Conservation (phyloP, 1,284 basidiomycete genomes). For the Thecaphora thlaspeos region DNA sequence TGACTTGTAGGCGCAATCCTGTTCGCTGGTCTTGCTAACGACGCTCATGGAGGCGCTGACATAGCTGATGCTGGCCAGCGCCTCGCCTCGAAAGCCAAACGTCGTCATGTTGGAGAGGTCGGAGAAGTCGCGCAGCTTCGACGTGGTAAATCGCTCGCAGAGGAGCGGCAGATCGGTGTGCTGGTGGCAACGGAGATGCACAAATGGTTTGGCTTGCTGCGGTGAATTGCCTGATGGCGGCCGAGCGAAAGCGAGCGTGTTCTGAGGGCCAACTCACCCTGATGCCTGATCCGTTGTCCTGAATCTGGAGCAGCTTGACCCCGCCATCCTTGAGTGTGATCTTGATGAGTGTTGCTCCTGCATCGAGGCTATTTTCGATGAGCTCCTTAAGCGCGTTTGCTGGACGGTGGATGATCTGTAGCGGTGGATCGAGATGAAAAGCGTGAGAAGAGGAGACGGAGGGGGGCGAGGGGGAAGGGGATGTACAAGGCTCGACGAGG, state of each 20-base stretch:
- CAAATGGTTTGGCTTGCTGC: no score
- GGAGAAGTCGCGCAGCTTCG: constrained; percentile 81
- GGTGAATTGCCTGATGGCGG: no score
- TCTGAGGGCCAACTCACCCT: constrained; percentile 63
- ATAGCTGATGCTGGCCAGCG: constrained; percentile 92
- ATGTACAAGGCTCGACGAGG: neutral
- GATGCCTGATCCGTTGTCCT: constrained; percentile 95
- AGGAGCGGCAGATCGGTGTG: constrained; percentile 79
- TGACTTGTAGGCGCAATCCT: constrained; percentile 47
- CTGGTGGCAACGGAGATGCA: no score
- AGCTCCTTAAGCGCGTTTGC: constrained; percentile 95
- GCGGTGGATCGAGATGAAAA: no score
- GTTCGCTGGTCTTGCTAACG: constrained; percentile 68
- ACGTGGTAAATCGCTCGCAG: constrained; percentile 93
- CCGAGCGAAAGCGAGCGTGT: constrained; percentile 46
- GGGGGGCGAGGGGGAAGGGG: neutral
- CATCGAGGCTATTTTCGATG: constrained; percentile 91
- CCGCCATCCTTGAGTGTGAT: constrained; percentile 93
- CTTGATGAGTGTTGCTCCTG: constrained; percentile 80
- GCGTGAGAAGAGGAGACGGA: no score
- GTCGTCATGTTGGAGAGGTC: constrained; percentile 83
- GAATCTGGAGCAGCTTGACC: constrained; percentile 89
- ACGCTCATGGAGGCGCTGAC: constrained; percentile 80
- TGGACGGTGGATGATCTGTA: constrained; percentile 85
- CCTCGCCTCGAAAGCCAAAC: constrained; percentile 97